Evolutionary conservation across 768 basidiomycete genomes (phyloP).

Genomic region (Leucocoprinus leucothites): DNA sequence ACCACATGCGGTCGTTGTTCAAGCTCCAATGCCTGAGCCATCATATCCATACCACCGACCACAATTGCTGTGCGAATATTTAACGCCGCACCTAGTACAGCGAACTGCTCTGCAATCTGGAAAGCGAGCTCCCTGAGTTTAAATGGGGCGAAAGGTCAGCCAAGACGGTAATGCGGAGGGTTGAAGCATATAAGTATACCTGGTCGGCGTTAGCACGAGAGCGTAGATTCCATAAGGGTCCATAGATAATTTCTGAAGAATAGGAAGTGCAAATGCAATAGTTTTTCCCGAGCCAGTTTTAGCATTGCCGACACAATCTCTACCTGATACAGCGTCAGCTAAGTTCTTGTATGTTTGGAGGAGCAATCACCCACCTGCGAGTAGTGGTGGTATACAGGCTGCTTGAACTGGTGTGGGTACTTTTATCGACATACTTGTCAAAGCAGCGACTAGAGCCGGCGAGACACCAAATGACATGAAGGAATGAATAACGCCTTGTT

Average conservation of each 20-base stretch:
- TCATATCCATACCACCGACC: constrained; percentile 99
- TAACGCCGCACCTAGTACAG: constrained; percentile 79
- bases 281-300: constrained; percentile 99
- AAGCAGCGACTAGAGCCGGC: constrained; percentile 53
- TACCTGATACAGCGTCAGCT: constrained; percentile 43
- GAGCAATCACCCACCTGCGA: constrained; percentile 52
- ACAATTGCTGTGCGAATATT: constrained; percentile 84
- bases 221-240: constrained; percentile 97
- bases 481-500: constrained; percentile 22
- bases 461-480: constrained; percentile 64
- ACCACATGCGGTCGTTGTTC: constrained; percentile 86
- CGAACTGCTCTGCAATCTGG: constrained; percentile 96
- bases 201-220: constrained; percentile 89
- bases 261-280: constrained; percentile 94
- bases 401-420: constrained; percentile 84
- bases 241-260: constrained; percentile 79
- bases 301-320: constrained; percentile 96
- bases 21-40: constrained; percentile 87
- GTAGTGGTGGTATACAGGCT: constrained; percentile 85
- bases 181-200: constrained; percentile 41
- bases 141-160: background rate
- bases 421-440: constrained; percentile 81
- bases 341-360: background rate
- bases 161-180: background rate
- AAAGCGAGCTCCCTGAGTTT: constrained; percentile 90